Evolutionary conservation across 1,139 yeast genomes (phyloP).

Genomic region (Suhomyces guaymorum): DNA sequence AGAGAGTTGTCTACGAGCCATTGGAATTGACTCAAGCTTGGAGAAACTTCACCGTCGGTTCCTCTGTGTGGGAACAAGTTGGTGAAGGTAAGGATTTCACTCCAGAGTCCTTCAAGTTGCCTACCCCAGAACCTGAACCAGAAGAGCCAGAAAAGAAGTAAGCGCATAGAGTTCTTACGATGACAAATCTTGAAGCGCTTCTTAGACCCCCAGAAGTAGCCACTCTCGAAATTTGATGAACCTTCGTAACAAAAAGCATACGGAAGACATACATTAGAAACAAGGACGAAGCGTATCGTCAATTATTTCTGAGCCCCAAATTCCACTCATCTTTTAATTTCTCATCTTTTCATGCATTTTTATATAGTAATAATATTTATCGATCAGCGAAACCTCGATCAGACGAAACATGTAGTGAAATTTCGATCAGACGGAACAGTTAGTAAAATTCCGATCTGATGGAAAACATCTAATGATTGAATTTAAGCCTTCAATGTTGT

Average conservation of each 20-base stretch:
- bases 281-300: neutral
- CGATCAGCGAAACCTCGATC: slow-evolving; percentile 7
- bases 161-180: neutral
- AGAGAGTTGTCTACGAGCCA: slow-evolving; percentile 87
- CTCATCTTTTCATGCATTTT: slow-evolving; percentile 15
- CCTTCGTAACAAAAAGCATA: slow-evolving; percentile 4
- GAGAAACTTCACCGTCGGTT: slow-evolving; percentile 86
- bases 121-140: slow-evolving; percentile 80
- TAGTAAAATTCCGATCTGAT: no score
- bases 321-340: slow-evolving; percentile 7
- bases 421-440: no score
- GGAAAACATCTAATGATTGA: neutral
- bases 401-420: slow-evolving; percentile 1
- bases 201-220: neutral
- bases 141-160: slow-evolving; percentile 21
- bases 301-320: neutral
- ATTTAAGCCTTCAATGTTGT: slow-evolving; percentile 5
- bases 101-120: slow-evolving; percentile 79
- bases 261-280: slow-evolving; percentile 1
- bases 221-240: no score
- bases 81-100: slow-evolving; percentile 84
- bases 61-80: slow-evolving; percentile 90
- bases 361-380: slow-evolving; percentile 14
- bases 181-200: neutral
- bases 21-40: slow-evolving; percentile 89